Evolutionary conservation across 129 eudicot genomes (phyloP).

Genomic region (Escallonia herrerae): DNA sequence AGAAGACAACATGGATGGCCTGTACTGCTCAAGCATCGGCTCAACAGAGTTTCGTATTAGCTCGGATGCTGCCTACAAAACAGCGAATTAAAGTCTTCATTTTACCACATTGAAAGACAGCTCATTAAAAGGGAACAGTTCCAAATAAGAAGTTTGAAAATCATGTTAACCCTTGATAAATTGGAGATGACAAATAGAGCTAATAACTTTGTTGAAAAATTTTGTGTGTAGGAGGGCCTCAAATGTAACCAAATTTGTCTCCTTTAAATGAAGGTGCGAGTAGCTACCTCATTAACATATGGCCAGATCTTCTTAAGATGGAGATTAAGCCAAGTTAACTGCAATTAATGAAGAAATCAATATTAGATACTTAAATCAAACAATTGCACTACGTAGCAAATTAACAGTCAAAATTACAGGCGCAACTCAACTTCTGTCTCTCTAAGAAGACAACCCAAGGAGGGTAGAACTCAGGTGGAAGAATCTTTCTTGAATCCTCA

Average conservation of each 20-base stretch:
- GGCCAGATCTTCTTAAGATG: slow-evolving; percentile 84
- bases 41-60: slow-evolving; percentile 80
- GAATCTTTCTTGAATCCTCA: slow-evolving; percentile 76
- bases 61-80: slow-evolving; percentile 88
- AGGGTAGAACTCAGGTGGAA: slow-evolving; percentile 70
- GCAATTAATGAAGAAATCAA: slow-evolving; percentile 8
- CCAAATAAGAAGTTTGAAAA: no score
- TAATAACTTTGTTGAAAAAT: no score
- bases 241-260: no score
- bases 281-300: slow-evolving; percentile 64
- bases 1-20: slow-evolving; percentile 58
- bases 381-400: neutral
- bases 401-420: neutral
- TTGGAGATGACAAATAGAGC: no score
- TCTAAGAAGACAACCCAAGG: slow-evolving; percentile 78
- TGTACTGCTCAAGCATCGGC: slow-evolving; percentile 87
- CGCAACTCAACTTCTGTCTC: slow-evolving; percentile 61
- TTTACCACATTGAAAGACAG: neutral
- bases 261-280: no score
- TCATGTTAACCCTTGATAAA: no score
- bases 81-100: neutral
- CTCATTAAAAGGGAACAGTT: no score
- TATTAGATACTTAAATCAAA: neutral
- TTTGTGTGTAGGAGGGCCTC: no score
- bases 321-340: slow-evolving; percentile 85